These are phyloP conservation scores for Paecilomyces niveus DNA, from an alignment of 2,329 filamentous ascomycete genomes.

Conservation along the genomic window DNA sequence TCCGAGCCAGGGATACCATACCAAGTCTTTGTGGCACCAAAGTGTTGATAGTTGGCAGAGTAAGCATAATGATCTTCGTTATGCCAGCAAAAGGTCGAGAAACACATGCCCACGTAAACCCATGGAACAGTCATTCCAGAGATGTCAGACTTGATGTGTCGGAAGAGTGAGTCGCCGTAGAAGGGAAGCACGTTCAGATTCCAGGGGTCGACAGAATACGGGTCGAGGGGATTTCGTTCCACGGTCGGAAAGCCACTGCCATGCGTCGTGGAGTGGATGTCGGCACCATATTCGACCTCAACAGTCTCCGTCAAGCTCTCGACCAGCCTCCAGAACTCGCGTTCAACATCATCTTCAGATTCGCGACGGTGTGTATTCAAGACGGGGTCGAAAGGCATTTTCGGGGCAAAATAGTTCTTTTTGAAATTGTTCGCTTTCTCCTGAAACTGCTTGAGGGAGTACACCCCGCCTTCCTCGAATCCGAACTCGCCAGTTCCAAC, in stretches of 20 bases:
- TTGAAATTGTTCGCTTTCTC: constrained; percentile 95
- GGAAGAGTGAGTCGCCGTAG: constrained; percentile 84
- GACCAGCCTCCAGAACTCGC: constrained; percentile 93
- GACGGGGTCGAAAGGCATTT: constrained; percentile 80
- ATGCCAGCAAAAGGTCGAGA: constrained; percentile 99
- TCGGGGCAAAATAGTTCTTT: constrained; percentile 83
- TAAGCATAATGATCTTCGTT: constrained; percentile 98
- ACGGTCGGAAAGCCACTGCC: constrained; percentile 94
- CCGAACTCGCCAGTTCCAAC: constrained; percentile 96
- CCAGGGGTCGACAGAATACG: constrained; percentile 87
- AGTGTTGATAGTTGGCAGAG: constrained; percentile 96
- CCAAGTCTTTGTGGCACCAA: constrained; percentile 98
- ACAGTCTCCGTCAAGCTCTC: constrained; percentile 91
- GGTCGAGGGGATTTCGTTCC: constrained; percentile 79
- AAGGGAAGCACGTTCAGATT: constrained; percentile 91
- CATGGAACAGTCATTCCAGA: constrained; percentile 99
- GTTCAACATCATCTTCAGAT: constrained; percentile 91
- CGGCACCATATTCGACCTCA: constrained; percentile 95
- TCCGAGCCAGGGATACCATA: constrained; percentile 95
- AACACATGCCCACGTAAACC: constrained; percentile 99
- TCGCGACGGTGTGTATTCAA: constrained; percentile 74
- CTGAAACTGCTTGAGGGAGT: constrained; percentile 92
- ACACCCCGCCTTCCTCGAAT: constrained; percentile 92
- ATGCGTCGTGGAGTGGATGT: constrained; percentile 96
- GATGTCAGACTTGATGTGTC: constrained; percentile 96